Base-by-base conservation (phyloP, 2,329 filamentous ascomycete genomes). In the Fusarium metavorans region DNA sequence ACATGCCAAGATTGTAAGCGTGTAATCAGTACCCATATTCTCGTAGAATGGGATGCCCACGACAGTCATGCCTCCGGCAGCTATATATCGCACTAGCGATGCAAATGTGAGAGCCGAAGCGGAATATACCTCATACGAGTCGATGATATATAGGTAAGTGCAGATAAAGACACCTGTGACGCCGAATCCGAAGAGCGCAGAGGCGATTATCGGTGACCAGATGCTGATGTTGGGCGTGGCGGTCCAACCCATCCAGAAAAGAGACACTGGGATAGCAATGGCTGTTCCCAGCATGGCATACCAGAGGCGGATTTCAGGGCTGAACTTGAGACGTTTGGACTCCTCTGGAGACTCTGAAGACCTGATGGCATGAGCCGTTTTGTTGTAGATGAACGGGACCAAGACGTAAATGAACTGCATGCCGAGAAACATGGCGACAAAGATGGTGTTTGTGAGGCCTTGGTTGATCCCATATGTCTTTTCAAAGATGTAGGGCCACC, bases 161-260 rank as follows among this genome's bases (percentile, higher is more conserved):
- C 82, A 84, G 69, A 88, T 86, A 78, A 88, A 89, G 13, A 89
- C 82, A 56, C 83, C 84, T 11, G 87, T 83, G 34, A 86, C 83
- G 2, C 86, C 87, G 70, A 85, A 85, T 7, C 88, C 88, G 74
- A 90, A 89, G 1, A 89, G 72, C 1, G 86, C 83, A n/a, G 83
- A 87, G 1, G 88, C 87, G 2, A 80, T 79, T 4, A 90, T 82
- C 0, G 86, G 85, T 20, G 84, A 86, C 87, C 88, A 90, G 20
- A 78, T 79, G 3, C 84, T 86, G 27, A 89, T 85, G 5, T 63
- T 78, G 0, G 79, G 59, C 64, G 84, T 82, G 39, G 83, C 82
- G 0, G 86, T 89, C 89, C 88, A 91, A 0, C 84, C 89, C 80
- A 91, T 87, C 88, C 88, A 91, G 78, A 91, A 89, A 4, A 91